These are phyloP conservation scores for Astraeus odoratus DNA, from an alignment of 768 basidiomycete species.

Conservation along the genomic window DNA sequence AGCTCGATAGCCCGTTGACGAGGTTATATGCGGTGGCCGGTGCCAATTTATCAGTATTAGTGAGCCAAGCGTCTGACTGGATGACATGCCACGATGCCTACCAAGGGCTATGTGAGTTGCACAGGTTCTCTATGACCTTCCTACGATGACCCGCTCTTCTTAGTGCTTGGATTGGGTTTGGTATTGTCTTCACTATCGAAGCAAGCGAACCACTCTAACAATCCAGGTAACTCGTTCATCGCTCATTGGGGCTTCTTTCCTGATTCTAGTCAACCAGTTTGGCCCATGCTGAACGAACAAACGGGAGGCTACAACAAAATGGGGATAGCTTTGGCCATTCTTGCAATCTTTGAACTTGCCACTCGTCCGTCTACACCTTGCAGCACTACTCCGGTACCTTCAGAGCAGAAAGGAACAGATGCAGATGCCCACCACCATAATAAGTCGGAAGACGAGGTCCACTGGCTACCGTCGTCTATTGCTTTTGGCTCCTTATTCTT, in stretches of 20 bases:
- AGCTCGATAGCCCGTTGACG: slow-evolving; percentile 41
- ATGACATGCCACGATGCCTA: slow-evolving; percentile 35
- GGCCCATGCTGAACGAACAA: slow-evolving; percentile 64
- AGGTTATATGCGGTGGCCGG: slow-evolving; percentile 51
- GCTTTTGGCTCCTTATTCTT: slow-evolving; percentile 67
- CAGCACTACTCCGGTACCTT: slow-evolving; percentile 1
- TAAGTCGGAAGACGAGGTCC: slow-evolving; percentile 8
- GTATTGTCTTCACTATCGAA: slow-evolving; percentile 63
- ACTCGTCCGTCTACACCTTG: slow-evolving; percentile 31
- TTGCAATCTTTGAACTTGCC: slow-evolving; percentile 52
- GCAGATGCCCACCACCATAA: neutral
- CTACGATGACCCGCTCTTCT: neutral
- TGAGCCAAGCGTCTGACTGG: slow-evolving; percentile 52
- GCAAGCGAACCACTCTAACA: slow-evolving; percentile 73
- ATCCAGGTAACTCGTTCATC: slow-evolving; percentile 48
- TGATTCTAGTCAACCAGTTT: slow-evolving; percentile 40
- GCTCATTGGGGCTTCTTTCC: neutral
- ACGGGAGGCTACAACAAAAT: slow-evolving; percentile 67
- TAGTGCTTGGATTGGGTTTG: slow-evolving; percentile 64
- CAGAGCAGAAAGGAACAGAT: slow-evolving; percentile 2
- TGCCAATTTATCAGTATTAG: slow-evolving; percentile 43
- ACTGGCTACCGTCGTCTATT: slow-evolving; percentile 39
- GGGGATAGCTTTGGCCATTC: slow-evolving; percentile 49
- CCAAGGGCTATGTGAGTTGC: slow-evolving; percentile 41
- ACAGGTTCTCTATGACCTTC: neutral